Percentiles rank a stretch among this genome's conserved stretches.
phyloP scores from a whole-genome alignment of 2,329 filamentous ascomycete species.

The Bipolaris sorokiniana region DNA sequence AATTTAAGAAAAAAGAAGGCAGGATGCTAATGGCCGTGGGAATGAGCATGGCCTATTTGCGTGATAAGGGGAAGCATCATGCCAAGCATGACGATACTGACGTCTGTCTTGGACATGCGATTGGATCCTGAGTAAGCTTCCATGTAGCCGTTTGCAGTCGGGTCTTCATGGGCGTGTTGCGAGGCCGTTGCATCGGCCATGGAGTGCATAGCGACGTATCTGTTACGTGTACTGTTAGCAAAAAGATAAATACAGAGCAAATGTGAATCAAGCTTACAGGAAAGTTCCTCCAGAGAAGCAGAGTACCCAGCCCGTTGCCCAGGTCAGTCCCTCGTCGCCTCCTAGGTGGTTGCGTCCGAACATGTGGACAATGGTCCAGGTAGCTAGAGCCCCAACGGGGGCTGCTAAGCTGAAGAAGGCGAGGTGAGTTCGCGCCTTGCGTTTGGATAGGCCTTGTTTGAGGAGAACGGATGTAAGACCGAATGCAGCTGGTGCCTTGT shows the following conservation, averaged over 20 bases:
- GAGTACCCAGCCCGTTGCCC: constrained; percentile 90
- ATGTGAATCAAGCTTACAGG: constrained; percentile 66
- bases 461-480: constrained; percentile 88
- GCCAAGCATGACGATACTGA: constrained; percentile 70
- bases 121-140: constrained; percentile 57
- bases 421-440: constrained; percentile 81
- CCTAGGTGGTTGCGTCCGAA: constrained; percentile 67
- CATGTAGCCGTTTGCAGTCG: constrained; percentile 58
- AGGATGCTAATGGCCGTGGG: constrained; percentile 54
- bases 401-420: constrained; percentile 91
- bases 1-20: not conserved
- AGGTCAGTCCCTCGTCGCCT: constrained; percentile 70
- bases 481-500: constrained; percentile 96
- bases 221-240: constrained; percentile 46
- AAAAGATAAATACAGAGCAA: not conserved
- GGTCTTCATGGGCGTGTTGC: constrained; percentile 37
- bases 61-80: constrained; percentile 81
- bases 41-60: constrained; percentile 71
- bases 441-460: constrained; percentile 88
- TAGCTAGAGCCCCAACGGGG: constrained; percentile 81
- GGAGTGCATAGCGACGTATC: constrained; percentile 97
- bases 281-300: constrained; percentile 98
- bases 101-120: constrained; percentile 59
- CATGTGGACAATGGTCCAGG: constrained; percentile 79
- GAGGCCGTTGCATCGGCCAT: constrained; percentile 77